Percentiles rank a stretch among this genome's conserved stretches.
Evolutionary conservation across 257 asterid genomes (phyloP).

Genomic region (Eucommia ulmoides): DNA sequence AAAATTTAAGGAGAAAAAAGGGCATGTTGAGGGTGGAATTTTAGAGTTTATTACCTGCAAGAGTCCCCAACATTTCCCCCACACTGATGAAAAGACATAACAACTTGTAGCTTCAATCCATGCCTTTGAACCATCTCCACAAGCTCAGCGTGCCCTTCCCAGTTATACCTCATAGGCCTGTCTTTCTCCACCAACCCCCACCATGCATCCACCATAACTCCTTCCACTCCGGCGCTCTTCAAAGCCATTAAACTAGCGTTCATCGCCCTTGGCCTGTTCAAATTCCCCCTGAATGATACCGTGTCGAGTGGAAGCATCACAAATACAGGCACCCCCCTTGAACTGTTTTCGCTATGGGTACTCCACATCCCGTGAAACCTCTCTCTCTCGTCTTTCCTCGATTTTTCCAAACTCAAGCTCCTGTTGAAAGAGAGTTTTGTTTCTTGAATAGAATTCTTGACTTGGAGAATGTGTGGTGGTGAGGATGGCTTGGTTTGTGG

Average conservation of each 20-base stretch:
- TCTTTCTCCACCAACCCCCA: conserved; percentile 1
- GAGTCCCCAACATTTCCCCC: conserved; percentile 1
- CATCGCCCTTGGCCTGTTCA: too few species aligned
- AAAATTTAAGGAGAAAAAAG: too few species aligned
- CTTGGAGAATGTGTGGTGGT: neutral
- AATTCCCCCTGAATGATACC: neutral
- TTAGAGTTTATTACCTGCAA: too few species aligned
- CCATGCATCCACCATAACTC: too few species aligned
- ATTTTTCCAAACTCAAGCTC: neutral
- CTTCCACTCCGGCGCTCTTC: too few species aligned
- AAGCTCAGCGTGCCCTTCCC: neutral
- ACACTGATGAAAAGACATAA: too few species aligned
- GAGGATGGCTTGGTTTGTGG: neutral
- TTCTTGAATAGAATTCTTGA: neutral
- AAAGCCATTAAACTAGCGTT: too few species aligned
- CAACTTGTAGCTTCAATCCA: neutral
- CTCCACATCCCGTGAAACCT: neutral
- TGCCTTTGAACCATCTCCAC: neutral
- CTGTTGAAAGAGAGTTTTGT: neutral
- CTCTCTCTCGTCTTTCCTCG: neutral
- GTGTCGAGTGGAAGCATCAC: conserved; percentile 1
- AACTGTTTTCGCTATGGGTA: neutral
- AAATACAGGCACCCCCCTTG: neutral
- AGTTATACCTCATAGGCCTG: neutral
- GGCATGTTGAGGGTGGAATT: too few species aligned